Conservation (phyloP, 179 eudicot species). For the Dionaea muscipula region DNA sequence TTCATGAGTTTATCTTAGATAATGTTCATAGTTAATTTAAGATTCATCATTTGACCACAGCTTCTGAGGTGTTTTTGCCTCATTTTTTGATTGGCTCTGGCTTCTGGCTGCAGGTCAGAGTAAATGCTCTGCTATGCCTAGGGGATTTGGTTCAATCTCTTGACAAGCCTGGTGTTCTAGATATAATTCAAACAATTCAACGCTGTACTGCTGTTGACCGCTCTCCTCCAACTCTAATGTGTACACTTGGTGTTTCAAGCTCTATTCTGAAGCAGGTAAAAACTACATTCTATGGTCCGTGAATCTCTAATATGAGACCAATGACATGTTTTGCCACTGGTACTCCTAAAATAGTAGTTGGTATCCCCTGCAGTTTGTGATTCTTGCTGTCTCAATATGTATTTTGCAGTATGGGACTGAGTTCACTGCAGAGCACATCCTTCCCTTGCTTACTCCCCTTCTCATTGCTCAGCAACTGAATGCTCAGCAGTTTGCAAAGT, state of each 20-base stretch:
- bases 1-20: too few species aligned
- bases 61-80: too few species aligned
- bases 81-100: background rate
- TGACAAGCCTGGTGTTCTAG: slow-evolving; percentile 63
- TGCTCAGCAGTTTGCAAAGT: slow-evolving; percentile 93
- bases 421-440: slow-evolving; percentile 80
- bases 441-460: slow-evolving; percentile 74
- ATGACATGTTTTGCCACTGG: background rate
- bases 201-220: slow-evolving; percentile 92
- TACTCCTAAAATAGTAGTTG: background rate
- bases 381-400: slow-evolving; percentile 5
- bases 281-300: background rate
- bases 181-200: slow-evolving; percentile 71
- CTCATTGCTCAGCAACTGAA: slow-evolving; percentile 78
- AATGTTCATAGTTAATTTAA: too few species aligned
- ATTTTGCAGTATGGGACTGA: slow-evolving; percentile 64
- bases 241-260: slow-evolving; percentile 84
- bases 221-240: slow-evolving; percentile 95
- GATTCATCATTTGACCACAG: too few species aligned
- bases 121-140: slow-evolving; percentile 79
- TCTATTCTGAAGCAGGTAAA: slow-evolving; percentile 76
- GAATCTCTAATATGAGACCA: background rate
- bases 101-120: slow-evolving; percentile 67
- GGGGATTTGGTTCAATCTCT: slow-evolving; percentile 72
- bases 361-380: background rate